Percentiles rank a stretch among this genome's conserved stretches.
Evolutionary conservation across 2,329 filamentous ascomycete genomes (phyloP).

Genomic region (Fusarium falciforme): DNA sequence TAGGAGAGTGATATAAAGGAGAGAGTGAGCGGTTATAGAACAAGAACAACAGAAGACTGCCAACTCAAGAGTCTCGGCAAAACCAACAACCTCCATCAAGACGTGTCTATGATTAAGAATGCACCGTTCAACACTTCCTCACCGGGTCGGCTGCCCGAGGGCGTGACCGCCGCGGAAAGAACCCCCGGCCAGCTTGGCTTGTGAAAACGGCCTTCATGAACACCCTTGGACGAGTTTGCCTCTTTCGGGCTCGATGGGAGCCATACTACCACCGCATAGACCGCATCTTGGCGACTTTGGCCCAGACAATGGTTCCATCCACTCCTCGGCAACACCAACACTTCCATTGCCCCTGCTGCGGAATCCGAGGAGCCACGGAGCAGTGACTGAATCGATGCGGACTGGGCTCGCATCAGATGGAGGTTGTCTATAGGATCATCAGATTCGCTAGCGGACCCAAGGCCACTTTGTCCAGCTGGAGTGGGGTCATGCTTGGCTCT

Average conservation of each 20-base stretch:
- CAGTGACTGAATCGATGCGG: constrained; percentile 1
- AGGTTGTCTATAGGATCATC: constrained; percentile 27
- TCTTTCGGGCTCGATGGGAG: constrained; percentile 4
- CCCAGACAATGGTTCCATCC: constrained; percentile 10
- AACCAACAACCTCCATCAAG: constrained; percentile 2
- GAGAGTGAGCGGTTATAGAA: not conserved
- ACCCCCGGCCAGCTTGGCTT: constrained; percentile 8
- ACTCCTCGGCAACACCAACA: not conserved
- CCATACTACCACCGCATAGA: constrained; percentile 10
- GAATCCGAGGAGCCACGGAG: constrained; percentile 1
- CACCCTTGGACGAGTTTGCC: constrained; percentile 7
- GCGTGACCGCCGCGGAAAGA: constrained; percentile 2
- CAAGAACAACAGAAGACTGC: not conserved
- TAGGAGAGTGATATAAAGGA: not conserved
- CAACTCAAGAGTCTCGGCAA: not conserved
- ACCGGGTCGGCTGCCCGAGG: not conserved
- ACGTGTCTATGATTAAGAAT: constrained; percentile 13
- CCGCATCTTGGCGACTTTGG: constrained; percentile 4
- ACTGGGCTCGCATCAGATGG: constrained; percentile 4
- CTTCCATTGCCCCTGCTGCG: constrained; percentile 6
- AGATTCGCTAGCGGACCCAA: constrained; percentile 5
- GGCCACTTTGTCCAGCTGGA: not conserved
- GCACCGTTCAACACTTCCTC: constrained; percentile 6
- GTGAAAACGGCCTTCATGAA: constrained; percentile 13
- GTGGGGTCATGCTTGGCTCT: not conserved